phyloP scores from a whole-genome alignment of 306 rosid species.

The Casuarina equisetifolia region DNA sequence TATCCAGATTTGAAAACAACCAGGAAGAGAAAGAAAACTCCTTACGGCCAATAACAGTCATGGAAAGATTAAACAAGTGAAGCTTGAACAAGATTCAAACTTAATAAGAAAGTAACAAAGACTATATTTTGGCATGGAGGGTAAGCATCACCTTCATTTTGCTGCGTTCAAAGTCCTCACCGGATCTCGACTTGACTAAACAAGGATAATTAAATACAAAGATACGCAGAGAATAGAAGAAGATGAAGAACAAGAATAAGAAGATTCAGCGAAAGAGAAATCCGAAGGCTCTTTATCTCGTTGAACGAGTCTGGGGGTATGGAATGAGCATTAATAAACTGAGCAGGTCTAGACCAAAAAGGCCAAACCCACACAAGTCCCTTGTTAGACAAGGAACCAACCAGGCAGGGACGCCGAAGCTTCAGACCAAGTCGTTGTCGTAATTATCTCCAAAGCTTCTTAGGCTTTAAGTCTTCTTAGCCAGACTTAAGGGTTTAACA shows the following conservation, averaged over 20 bases:
- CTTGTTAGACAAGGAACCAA: conserved; percentile 23
- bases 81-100: conserved; percentile 14
- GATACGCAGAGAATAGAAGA: not conserved
- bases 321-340: conserved; percentile 3
- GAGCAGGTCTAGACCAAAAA: conserved; percentile 10
- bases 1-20: not conserved
- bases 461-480: too few relatives aligned
- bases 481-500: too few relatives aligned
- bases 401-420: not conserved
- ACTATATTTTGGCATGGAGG: not conserved
- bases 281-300: conserved; percentile 14
- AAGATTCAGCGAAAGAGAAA: conserved; percentile 30
- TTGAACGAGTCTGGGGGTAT: conserved; percentile 14
- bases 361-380: conserved; percentile 24
- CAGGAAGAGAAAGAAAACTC: not conserved
- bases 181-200: conserved; percentile 8
- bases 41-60: not conserved
- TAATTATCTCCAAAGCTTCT: too few relatives aligned
- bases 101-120: conserved; percentile 24
- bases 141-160: conserved; percentile 73
- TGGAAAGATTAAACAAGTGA: conserved; percentile 9
- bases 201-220: not conserved
- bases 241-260: conserved; percentile 21
- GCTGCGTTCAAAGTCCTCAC: conserved; percentile 29
- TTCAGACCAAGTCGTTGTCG: not conserved